phyloP scores from a whole-genome alignment of 2,329 filamentous ascomycete species.

The Amphichorda felina region DNA sequence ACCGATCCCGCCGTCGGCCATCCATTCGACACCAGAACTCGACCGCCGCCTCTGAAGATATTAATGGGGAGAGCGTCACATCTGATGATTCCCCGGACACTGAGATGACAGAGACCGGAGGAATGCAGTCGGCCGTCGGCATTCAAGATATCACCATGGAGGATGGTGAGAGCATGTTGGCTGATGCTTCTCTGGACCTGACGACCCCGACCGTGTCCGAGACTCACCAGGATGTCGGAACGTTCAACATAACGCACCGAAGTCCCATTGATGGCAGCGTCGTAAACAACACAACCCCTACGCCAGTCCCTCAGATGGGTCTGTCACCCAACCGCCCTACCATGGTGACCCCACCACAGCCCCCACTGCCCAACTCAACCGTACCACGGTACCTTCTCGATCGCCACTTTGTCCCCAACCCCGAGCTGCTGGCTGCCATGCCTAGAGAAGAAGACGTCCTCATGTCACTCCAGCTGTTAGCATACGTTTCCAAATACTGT shows the following conservation, averaged over 20 bases:
- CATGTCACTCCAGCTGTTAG: conserved; percentile 92
- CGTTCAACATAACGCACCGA: conserved; percentile 88
- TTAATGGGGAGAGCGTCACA: conserved; percentile 69
- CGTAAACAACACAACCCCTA: conserved; percentile 57
- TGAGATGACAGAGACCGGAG: conserved; percentile 61
- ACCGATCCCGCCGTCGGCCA: conserved; percentile 56
- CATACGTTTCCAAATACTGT: conserved; percentile 98
- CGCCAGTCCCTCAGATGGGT: conserved; percentile 53
- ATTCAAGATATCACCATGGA: conserved; percentile 76
- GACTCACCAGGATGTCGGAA: conserved; percentile 67
- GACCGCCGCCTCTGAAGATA: conserved; percentile 79
- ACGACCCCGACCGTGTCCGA: conserved; percentile 72
- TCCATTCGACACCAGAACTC: conserved; percentile 86
- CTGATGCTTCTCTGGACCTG: conserved; percentile 60
- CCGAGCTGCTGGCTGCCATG: conserved; percentile 77
- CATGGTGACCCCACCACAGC: conserved; percentile 60
- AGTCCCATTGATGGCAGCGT: conserved; percentile 77
- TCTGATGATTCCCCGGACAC: conserved; percentile 68
- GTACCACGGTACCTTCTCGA: conserved; percentile 74
- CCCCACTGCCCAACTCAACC: conserved; percentile 57
- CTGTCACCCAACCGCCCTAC: conserved; percentile 64
- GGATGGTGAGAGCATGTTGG: conserved; percentile 68
- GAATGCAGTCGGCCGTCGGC: conserved; percentile 70
- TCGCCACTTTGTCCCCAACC: conserved; percentile 54
- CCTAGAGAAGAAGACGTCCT: conserved; percentile 94